phyloP scores from a whole-genome alignment of 768 basidiomycete genomes.

The Boletus sp. region DNA sequence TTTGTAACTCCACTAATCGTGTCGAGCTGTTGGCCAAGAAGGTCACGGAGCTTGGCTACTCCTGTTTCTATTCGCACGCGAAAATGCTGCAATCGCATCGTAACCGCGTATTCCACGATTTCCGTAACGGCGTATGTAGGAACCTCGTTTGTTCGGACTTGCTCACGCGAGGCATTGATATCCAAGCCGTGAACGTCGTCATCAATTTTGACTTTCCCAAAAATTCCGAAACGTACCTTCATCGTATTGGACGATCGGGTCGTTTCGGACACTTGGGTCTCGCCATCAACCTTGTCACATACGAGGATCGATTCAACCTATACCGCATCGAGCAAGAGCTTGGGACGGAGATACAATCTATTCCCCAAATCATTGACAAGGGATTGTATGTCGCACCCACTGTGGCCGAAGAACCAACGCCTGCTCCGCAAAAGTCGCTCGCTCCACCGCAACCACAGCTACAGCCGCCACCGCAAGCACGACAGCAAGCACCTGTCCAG shows the following conservation, averaged over 20 bases:
- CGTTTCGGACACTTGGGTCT: constrained; percentile 96
- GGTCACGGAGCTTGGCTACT: constrained; percentile 98
- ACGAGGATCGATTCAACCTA: constrained; percentile 96
- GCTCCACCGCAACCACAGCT: constrained; percentile 36
- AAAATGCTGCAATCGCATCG: constrained; percentile 99
- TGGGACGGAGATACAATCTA: constrained; percentile 96
- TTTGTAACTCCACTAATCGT: constrained; percentile 99
- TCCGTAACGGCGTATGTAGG: constrained; percentile 96
- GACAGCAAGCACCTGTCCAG: constrained; percentile 27
- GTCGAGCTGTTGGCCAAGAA: constrained; percentile 99
- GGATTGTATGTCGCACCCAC: constrained; percentile 89
- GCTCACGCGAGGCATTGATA: constrained; percentile 98
- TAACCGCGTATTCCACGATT: constrained; percentile 99
- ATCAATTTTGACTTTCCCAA: constrained; percentile 99
- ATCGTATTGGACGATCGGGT: constrained; percentile 96
- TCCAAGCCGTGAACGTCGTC: constrained; percentile 99
- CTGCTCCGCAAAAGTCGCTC: constrained; percentile 41
- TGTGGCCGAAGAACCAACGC: constrained; percentile 41
- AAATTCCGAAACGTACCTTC: constrained; percentile 97
- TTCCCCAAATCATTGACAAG: constrained; percentile 88
- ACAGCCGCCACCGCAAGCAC: constrained; percentile 22
- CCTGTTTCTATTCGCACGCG: constrained; percentile 99
- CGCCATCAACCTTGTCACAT: constrained; percentile 96
- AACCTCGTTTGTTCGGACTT: constrained; percentile 98
- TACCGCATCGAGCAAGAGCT: constrained; percentile 98